Evolutionary conservation across 1,284 basidiomycete species (phyloP).

Genomic region (Neonothopanus nambi): DNA sequence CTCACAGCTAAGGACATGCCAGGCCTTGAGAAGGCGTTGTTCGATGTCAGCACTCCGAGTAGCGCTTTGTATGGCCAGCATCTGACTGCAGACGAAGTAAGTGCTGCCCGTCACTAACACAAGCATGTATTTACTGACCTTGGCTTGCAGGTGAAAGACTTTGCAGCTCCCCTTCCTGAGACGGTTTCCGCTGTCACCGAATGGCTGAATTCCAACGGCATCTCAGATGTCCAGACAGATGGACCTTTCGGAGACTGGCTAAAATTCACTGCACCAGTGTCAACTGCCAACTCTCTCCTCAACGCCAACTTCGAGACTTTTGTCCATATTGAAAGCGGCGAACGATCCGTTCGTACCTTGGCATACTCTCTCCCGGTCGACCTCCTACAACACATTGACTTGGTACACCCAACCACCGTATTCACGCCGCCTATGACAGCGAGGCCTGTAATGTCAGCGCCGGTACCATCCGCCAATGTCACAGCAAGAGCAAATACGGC

Average conservation of each 20-base stretch:
- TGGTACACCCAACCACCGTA: slow-evolving; percentile 41
- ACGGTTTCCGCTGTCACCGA: slow-evolving; percentile 35
- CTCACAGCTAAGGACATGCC: slow-evolving; percentile 24
- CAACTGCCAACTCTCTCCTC: slow-evolving; percentile 38
- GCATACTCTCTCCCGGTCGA: slow-evolving; percentile 42
- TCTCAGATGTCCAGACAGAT: slow-evolving; percentile 28
- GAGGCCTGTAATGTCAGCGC: slow-evolving; percentile 17
- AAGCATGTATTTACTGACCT: not conserved
- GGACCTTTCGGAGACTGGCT: slow-evolving; percentile 44
- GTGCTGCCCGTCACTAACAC: not conserved
- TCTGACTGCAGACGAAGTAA: slow-evolving; percentile 31
- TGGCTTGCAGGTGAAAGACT: slow-evolving; percentile 34
- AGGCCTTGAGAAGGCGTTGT: slow-evolving; percentile 36
- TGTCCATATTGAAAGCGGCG: slow-evolving; percentile 33
- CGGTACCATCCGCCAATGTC: slow-evolving; percentile 12
- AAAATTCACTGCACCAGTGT: slow-evolving; percentile 35
- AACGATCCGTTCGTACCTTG: slow-evolving; percentile 36
- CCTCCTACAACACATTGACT: slow-evolving; percentile 36
- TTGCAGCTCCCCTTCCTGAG: slow-evolving; percentile 34
- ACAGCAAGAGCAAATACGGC: slow-evolving; percentile 21
- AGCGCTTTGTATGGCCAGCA: slow-evolving; percentile 32
- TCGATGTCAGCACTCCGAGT: slow-evolving; percentile 30
- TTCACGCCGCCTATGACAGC: slow-evolving; percentile 18
- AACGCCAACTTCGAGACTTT: slow-evolving; percentile 39
- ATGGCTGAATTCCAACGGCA: slow-evolving; percentile 37